These are phyloP conservation scores for Przewalskia tangutica DNA, from an alignment of 257 asterid genomes.

Conservation along the genomic window DNA sequence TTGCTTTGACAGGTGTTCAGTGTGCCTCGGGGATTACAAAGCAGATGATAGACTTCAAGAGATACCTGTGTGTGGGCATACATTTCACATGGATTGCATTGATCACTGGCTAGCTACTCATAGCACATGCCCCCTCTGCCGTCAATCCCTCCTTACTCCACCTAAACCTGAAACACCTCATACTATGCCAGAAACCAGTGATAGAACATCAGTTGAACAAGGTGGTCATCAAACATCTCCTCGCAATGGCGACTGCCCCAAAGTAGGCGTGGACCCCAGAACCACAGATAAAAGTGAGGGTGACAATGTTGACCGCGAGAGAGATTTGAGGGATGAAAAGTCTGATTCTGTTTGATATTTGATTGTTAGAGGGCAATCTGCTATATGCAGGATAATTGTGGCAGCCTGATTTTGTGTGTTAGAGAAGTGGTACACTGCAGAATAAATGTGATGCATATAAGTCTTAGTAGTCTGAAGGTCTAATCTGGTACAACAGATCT, in stretches of 20 bases:
- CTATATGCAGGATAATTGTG: background rate
- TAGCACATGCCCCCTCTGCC: slow-evolving; percentile 78
- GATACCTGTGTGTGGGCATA: slow-evolving; percentile 71
- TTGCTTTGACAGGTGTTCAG: slow-evolving; percentile 49
- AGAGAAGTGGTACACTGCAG: background rate
- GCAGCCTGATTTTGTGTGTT: background rate
- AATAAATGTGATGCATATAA: background rate
- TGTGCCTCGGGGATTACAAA: slow-evolving; percentile 68
- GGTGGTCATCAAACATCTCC: slow-evolving; percentile 6
- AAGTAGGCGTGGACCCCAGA: slow-evolving; percentile 9
- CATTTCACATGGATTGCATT: slow-evolving; percentile 74
- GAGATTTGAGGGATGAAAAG: background rate
- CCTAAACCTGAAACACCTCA: slow-evolving; percentile 20
- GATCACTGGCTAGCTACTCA: slow-evolving; percentile 66
- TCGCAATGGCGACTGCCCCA: background rate
- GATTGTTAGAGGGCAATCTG: background rate
- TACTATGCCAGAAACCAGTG: slow-evolving; percentile 1
- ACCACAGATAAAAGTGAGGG: background rate
- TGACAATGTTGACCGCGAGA: background rate
- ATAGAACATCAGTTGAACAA: background rate
- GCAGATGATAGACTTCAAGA: slow-evolving; percentile 65
- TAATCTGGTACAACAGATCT: background rate
- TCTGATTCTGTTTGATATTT: background rate
- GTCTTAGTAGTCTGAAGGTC: background rate
- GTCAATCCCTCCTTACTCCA: slow-evolving; percentile 51